Evolutionary conservation across 2,329 filamentous ascomycete species (phyloP).

Genomic region (Rutstroemia sp.): DNA sequence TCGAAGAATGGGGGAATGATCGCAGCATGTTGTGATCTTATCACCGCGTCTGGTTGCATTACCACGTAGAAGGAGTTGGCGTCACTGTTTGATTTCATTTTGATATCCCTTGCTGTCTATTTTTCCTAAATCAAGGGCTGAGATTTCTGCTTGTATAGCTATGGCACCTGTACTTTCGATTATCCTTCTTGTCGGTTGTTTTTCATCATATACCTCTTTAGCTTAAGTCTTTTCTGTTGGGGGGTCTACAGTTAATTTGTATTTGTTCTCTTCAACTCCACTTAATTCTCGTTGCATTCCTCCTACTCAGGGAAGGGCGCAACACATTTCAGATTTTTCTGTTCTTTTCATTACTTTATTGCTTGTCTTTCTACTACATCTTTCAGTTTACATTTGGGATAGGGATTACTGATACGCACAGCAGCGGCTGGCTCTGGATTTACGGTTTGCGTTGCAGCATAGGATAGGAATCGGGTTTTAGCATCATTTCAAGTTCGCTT

Average conservation of each 20-base stretch:
- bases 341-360: background rate
- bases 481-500: background rate
- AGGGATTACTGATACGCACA: background rate
- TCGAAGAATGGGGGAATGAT: background rate
- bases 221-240: background rate
- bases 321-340: background rate
- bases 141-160: background rate
- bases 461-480: background rate
- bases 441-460: background rate
- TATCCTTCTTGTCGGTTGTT: background rate
- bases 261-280: background rate
- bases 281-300: background rate
- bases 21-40: background rate
- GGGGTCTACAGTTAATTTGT: background rate
- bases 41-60: background rate
- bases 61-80: background rate
- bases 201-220: background rate
- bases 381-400: background rate
- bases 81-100: background rate
- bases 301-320: background rate
- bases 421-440: background rate
- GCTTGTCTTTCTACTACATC: background rate
- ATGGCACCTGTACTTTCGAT: background rate
- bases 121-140: background rate
- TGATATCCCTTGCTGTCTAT: background rate